These are phyloP conservation scores for Senna siamea DNA, from an alignment of 306 rosid genomes.

Conservation along the genomic window DNA sequence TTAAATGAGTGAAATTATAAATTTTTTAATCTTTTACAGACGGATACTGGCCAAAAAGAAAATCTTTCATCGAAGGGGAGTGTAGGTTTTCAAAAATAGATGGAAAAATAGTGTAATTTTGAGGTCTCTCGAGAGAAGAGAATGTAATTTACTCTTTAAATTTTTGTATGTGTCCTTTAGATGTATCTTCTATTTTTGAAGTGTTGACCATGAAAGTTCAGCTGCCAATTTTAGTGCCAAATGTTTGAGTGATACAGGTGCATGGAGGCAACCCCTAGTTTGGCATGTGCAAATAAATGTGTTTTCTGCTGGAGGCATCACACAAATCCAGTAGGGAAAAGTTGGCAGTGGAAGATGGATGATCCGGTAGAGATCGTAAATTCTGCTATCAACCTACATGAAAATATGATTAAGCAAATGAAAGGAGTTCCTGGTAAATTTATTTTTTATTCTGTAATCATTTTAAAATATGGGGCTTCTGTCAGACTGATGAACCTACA, in stretches of 20 bases:
- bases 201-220: conserved; percentile 3
- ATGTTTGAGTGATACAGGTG: conserved; percentile 67
- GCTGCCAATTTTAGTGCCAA: conserved; percentile 32
- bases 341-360: conserved; percentile 99
- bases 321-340: conserved; percentile 96
- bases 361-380: conserved; percentile 88
- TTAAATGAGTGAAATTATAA: no score
- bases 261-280: conserved; percentile 99
- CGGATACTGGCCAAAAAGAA: no score
- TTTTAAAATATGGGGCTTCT: conserved; percentile 21
- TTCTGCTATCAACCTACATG: conserved; percentile 78
- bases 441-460: conserved; percentile 18
- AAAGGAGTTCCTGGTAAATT: conserved; percentile 97
- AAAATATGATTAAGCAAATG: conserved; percentile 96
- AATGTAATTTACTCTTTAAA: no score
- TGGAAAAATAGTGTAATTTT: no score
- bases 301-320: conserved; percentile 99
- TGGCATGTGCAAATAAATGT: conserved; percentile 98
- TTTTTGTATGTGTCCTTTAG: background rate
- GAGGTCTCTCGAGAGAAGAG: no score
- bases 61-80: no score
- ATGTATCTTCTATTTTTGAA: conserved; percentile 16
- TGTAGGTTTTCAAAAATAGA: no score
- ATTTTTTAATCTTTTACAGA: no score
- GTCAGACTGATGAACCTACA: conserved; percentile 18